Conservation (phyloP, 345 rosid genomes). For the Gossypium bickii region DNA sequence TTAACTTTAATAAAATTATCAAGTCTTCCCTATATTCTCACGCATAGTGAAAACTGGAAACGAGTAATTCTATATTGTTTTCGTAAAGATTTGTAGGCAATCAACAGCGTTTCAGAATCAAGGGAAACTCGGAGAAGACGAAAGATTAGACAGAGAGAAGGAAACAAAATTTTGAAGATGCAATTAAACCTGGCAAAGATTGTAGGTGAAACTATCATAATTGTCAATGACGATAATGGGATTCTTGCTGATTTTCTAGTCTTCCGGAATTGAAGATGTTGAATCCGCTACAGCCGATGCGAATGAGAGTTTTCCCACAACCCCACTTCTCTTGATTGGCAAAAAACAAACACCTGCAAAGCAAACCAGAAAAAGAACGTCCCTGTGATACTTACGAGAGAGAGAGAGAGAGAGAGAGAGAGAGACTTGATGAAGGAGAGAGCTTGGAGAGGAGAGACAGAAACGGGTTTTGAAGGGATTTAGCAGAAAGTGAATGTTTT, state of each 20-base stretch:
- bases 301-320: slow-evolving; percentile 38
- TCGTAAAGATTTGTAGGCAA: background rate
- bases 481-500: slow-evolving; percentile 21
- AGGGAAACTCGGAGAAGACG: background rate
- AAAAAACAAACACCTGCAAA: slow-evolving; percentile 38
- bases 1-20: background rate
- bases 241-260: slow-evolving; percentile 22
- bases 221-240: slow-evolving; percentile 3
- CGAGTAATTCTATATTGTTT: background rate
- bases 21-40: background rate
- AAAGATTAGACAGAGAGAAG: background rate
- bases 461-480: slow-evolving; percentile 23
- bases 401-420: background rate
- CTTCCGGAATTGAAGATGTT: slow-evolving; percentile 24
- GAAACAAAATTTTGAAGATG: background rate
- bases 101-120: background rate
- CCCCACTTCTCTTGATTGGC: slow-evolving; percentile 34
- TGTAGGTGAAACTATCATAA: slow-evolving; percentile 10
- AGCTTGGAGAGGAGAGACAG: slow-evolving; percentile 9
- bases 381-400: background rate
- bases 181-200: slow-evolving; percentile 37
- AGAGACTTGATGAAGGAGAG: slow-evolving; percentile 25
- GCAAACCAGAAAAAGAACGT: background rate
- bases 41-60: background rate
- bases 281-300: slow-evolving; percentile 34